Base-by-base conservation (phyloP, 2,329 filamentous ascomycete genomes). In the Neonectria ditissima region DNA sequence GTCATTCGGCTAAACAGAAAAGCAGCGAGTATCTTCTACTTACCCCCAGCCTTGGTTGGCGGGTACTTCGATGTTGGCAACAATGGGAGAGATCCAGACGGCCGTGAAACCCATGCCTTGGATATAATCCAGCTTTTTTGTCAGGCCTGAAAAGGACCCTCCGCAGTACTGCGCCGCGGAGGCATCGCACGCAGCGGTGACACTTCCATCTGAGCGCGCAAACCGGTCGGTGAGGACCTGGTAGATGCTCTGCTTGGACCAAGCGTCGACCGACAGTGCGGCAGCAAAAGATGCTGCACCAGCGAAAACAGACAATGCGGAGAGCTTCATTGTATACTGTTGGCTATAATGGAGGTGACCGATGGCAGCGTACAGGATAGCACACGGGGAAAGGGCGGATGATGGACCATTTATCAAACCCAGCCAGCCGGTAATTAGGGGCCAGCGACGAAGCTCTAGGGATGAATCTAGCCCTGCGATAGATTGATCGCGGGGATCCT, bases 91-190 rank as follows among this genome's bases (percentile, higher is more conserved):
- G 4, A 67, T 67, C 65, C 65, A 67, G 51, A 67, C 54, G 2
- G 65, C 65, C 3, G 65, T 65, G 37, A 67, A 67, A 13, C 65
- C 65, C 65, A 67, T 67, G 2, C 43, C 52, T 41, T 67, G 65
- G 47, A 67, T 67, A n/a, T 67, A 67, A 26, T 67, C 65, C 18
- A 67, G 50, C 10, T 67, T 65, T 5, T 65, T 41, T n/a, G 55
- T 62, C 7, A 67, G 30, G 6, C 65, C 65, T 8, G 47, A 26
- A n/a, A 65, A 67, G 3, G 65, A 65, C 4, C 65, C 65, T 16
- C 65, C 65, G 14, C 65, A 67, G 51, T 67, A 67, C 16, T 57
- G 54, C 3, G 37, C 65, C 9, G 45, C 14, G 2, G 61, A 50
- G 13, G 62, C 44, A 54, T 67, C 62, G 28, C 65, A 67, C 18